Base-by-base conservation (phyloP, 139 green algal species). In the Raphidocelis subcapitata region DNA sequence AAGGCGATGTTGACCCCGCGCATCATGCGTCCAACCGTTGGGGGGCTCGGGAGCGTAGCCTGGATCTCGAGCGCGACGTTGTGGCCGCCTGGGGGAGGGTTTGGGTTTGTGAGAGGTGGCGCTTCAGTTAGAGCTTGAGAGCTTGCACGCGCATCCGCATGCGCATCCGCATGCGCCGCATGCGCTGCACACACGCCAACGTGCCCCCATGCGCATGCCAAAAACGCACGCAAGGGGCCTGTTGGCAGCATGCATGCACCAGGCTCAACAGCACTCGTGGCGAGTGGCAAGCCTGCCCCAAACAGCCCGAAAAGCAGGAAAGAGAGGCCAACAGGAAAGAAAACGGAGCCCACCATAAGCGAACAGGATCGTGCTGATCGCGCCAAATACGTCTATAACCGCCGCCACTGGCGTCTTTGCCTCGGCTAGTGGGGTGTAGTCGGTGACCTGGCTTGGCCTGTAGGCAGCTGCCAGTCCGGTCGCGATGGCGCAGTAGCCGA, bases 401-500 rank as follows among this genome's bases (percentile, higher is more conserved):
- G 76, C 78, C 20, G 80, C 69, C 0, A 75, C 36, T 0, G 47
- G 26, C 16, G 47, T 60, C 21, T 47, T 46, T 0, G 41, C 23
- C 20, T 69, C 69, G 2, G 20, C 23, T 5, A 3, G 5, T 1
- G 69, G 57, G 21, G 35, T n/a, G 18, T 76, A 69, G 59, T 76
- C 67, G 41, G 52, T 46, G 36, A n/a, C n/a, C 16, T n/a, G n/a
- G 10, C 18, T 56, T 14, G 69, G 69, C 3, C 23, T 52, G 57
- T 83, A 59, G 1, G 47, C 46, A 3, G 24, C 28, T 3, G 51
- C 52, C 37, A 86, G 52, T 1, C 59, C 79, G 4, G 84, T 72
- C 1, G 85, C 85, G 8, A 89, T 81, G 41, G 72, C 76, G 61
- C 65, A 84, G 74, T 89, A 90, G 44, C 46, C 33, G 3, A 87